phyloP scores from a whole-genome alignment of 78 protist genomes.

The Blattamonas nauphoetae region DNA sequence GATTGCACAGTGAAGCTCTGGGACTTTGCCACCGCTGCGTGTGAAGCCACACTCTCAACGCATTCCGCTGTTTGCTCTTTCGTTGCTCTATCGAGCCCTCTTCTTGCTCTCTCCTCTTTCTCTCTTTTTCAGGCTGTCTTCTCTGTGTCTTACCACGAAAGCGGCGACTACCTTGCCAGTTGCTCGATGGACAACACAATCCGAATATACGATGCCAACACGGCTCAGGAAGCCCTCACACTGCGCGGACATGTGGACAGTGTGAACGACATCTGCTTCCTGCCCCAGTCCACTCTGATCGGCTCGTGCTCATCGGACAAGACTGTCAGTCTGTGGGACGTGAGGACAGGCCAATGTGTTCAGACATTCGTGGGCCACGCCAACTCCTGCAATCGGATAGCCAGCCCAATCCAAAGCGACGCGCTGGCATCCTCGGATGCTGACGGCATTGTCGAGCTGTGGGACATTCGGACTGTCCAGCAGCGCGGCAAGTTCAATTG shows the following conservation, averaged over 20 bases:
- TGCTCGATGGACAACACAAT: conserved; percentile 65
- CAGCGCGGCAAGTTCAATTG: conserved; percentile 11
- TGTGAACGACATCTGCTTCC: conserved; percentile 50
- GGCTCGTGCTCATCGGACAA: conserved; percentile 71
- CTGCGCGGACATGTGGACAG: conserved; percentile 76
- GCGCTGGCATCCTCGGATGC: conserved; percentile 57
- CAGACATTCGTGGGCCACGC: conserved; percentile 74
- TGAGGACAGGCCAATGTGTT: conserved; percentile 34
- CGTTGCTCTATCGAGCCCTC: neutral
- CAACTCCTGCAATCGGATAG: conserved; percentile 40
- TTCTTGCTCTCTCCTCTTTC: neutral
- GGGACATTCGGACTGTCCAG: conserved; percentile 57
- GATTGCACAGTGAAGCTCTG: conserved; percentile 67
- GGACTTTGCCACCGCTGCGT: conserved; percentile 44
- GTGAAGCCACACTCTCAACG: conserved; percentile 41
- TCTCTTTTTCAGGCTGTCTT: conserved; percentile 48
- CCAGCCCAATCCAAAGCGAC: conserved; percentile 29
- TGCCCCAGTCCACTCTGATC: conserved; percentile 58
- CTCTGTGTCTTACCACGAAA: conserved; percentile 56
- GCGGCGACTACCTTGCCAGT: conserved; percentile 54
- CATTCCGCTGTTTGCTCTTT: conserved; percentile 44
- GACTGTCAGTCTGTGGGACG: conserved; percentile 78
- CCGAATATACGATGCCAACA: conserved; percentile 47
- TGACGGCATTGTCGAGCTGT: conserved; percentile 50
- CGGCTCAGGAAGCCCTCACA: conserved; percentile 8